phyloP scores from a whole-genome alignment of 345 rosid species.

The Gossypium stocksii region DNA sequence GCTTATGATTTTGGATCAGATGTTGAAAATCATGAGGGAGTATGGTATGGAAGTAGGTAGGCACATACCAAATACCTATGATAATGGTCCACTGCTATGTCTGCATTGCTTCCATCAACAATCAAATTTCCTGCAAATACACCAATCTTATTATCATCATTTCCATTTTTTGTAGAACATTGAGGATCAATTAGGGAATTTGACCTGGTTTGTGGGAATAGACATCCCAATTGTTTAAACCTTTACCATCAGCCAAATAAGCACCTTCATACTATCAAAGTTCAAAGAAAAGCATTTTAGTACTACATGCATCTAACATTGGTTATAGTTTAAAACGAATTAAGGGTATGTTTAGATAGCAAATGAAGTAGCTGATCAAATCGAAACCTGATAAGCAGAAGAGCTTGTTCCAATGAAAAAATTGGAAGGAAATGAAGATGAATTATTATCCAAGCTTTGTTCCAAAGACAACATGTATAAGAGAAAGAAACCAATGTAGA shows the following conservation, averaged over 20 bases:
- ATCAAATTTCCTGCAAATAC: conserved; percentile 33
- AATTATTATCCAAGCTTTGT: not conserved
- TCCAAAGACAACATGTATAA: not conserved
- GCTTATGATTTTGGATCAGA: no score
- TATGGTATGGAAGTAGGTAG: not conserved
- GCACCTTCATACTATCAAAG: not conserved
- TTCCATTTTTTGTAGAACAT: not conserved
- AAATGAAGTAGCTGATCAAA: no score
- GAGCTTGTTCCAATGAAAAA: conserved; percentile 30
- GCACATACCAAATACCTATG: conserved; percentile 48
- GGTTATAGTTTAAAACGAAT: no score
- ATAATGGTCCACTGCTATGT: conserved; percentile 62
- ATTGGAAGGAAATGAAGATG: conserved; percentile 17
- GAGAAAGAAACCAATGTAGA: not conserved
- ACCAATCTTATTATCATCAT: not conserved
- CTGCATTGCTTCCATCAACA: conserved; percentile 58
- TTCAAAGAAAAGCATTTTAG: not conserved
- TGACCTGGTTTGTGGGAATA: conserved; percentile 39
- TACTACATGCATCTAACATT: no score
- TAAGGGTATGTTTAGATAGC: no score
- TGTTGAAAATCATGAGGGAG: no score
- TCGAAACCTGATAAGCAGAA: conserved; percentile 25
- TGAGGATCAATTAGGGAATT: not conserved
- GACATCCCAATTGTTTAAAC: conserved; percentile 48
- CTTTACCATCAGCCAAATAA: conserved; percentile 40